Base-by-base conservation (phyloP, 192 early-diverging fungal genomes). In the Ambispora gerdemannii region DNA sequence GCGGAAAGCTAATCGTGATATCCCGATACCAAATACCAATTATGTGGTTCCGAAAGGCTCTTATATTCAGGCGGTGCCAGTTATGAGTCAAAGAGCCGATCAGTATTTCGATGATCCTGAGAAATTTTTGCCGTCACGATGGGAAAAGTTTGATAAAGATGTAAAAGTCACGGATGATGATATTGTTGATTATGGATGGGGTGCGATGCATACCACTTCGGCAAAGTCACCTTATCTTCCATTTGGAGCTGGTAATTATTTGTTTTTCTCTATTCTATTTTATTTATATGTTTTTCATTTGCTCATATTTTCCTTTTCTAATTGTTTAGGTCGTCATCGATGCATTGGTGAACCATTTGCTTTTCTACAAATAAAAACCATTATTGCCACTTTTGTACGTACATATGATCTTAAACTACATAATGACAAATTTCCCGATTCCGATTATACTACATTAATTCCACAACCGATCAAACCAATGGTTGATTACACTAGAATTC, bases 271-370 rank as follows among this genome's bases (percentile, higher is more conserved):
- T 36, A 30, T 33, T n/a, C 22, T 17, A 53, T 20, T 8, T 10
- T n/a, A 10, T 32, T 22, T 17, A 32, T 7, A 20, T 51, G 22
- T n/a, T 19, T 49, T 8, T 30, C 15, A 34, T 36, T 62, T 20
- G 17, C 25, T 38, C 4, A 66, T 27, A 31, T 50, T 4, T 50
- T 50, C 27, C 22, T 55, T 70, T 70, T 17, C 20, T 55, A 20
- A 17, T 67, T 50, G 3, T 15, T 53, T 28, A 70, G 84, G 92
- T 49, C 91, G 97, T 67, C 97, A 99, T 86, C 86, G 97, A 64
- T 99, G 97, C 83, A 99, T 99, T 80, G 97, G 97, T 65, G 97
- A 99, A 78, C 82, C 87, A 55, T 99, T 99, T 82, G 95, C 93
- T 3, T 97, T 92, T 73, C 66, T 97, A 34, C 97, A 99, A 81